Conservation (phyloP, 345 rosid species). For the Populus ilicifolia region DNA sequence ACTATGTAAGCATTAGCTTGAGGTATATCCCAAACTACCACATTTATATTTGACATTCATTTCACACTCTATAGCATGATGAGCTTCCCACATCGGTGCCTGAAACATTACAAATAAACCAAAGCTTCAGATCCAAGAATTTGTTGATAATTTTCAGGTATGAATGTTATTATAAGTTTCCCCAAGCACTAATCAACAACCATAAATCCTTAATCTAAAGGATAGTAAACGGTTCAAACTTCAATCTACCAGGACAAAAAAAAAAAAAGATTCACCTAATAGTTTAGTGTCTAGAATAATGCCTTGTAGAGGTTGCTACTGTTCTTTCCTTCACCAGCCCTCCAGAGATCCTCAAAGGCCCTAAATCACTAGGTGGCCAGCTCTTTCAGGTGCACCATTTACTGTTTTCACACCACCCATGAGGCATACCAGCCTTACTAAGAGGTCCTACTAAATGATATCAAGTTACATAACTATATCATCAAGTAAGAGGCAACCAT, state of each 20-base stretch:
- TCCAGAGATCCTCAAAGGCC: not conserved
- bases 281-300: not conserved
- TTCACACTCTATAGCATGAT: conserved; percentile 12
- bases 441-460: not conserved
- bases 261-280: too few species aligned
- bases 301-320: not conserved
- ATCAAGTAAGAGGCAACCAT: not conserved
- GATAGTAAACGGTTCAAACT: not conserved
- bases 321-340: not conserved
- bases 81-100: conserved; percentile 33
- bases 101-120: conserved; percentile 21
- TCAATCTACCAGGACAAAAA: too few species aligned
- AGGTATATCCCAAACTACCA: conserved; percentile 22
- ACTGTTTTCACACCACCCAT: not conserved
- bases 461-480: not conserved
- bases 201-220: not conserved
- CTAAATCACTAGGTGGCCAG: not conserved
- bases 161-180: not conserved
- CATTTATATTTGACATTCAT: conserved; percentile 17
- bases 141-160: not conserved
- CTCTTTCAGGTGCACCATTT: not conserved
- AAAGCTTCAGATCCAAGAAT: conserved; percentile 8
- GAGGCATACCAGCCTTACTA: not conserved
- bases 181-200: not conserved
- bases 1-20: conserved; percentile 17